Base-by-base conservation (phyloP, 2,329 filamentous ascomycete species). In the Podosphaera xanthii region DNA sequence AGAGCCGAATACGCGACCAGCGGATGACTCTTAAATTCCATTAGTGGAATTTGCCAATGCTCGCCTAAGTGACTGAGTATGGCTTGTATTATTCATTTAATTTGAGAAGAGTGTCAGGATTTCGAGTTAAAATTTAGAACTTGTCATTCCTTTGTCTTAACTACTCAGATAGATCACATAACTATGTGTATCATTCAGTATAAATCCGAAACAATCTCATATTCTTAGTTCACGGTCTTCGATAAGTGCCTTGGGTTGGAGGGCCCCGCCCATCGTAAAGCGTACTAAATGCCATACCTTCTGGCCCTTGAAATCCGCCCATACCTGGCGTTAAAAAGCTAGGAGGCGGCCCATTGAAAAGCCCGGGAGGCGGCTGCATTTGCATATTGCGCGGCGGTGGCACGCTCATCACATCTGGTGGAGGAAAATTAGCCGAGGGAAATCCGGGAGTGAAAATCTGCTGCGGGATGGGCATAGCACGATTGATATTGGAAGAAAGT, bases 371-470 rank as follows among this genome's bases (percentile, higher is more conserved):
- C 34, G 78, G 79, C 53, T 73, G 74, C 62, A 74, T 75, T 46
- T 72, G 74, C 61, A 75, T 75, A 61, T 72, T 69, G 36, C 67
- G 62, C 38, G 64, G 65, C 44, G 67, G 64, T 33, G 62, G 57
- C 7, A 31, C 34, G 12, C 34, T 60, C 69, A 80, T 73, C 12
- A 70, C 72, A 36, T 78, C 76, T 0, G 75, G 76, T 49, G 68
- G 66, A 10, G 74, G 74, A 67, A 76, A 72, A 30, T 70, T 71
- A 33, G 71, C 72, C 4, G 74, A 75, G 12, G 78, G 76, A 62
- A 82, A 83, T 67, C 77, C 80, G n/a, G 78, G 78, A 30, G 78
- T 78, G 64, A 78, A 82, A 73, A 81, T 80, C 62, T 75, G 76
- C 60, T 67, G 67, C 58, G 76, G 77, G 69, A 79, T 74, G 14